These are phyloP conservation scores for Linum lewisii DNA, from an alignment of 345 rosid genomes.

Conservation along the genomic window DNA sequence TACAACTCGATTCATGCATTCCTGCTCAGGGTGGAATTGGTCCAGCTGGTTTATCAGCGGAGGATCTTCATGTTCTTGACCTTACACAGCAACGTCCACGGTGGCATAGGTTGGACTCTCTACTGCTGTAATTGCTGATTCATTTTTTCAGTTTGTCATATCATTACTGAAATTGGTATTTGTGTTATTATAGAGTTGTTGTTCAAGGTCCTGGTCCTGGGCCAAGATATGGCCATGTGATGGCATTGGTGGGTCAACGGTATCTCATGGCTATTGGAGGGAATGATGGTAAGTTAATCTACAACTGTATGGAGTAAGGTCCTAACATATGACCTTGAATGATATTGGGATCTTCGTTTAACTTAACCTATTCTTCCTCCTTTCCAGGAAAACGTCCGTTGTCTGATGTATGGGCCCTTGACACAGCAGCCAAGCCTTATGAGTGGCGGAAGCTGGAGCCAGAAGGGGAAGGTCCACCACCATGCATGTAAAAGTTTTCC, in stretches of 20 bases:
- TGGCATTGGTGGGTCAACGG: constrained; percentile 99
- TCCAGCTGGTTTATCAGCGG: constrained; percentile 97
- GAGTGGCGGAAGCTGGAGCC: constrained; percentile 99
- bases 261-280: constrained; percentile 99
- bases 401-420: constrained; percentile 99
- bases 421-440: constrained; percentile 99
- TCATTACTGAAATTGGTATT: constrained; percentile 16
- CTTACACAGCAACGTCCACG: constrained; percentile 92
- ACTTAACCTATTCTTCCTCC: constrained; percentile 9
- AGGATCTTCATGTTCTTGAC: constrained; percentile 99
- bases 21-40: constrained; percentile 89
- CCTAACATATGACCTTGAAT: background rate
- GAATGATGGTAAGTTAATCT: constrained; percentile 65
- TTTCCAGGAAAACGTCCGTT: constrained; percentile 84
- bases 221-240: constrained; percentile 97
- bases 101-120: constrained; percentile 74
- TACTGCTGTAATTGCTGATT: constrained; percentile 9
- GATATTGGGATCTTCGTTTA: constrained; percentile 9
- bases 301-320: constrained; percentile 1
- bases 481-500: constrained; percentile 71
- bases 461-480: constrained; percentile 99
- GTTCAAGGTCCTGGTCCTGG: constrained; percentile 99
- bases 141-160: background rate
- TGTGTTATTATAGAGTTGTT: constrained; percentile 58
- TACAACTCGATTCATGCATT: constrained; percentile 13